Evolutionary conservation across 139 green algal genomes (phyloP).

Genomic region (Tetradesmus obliquus): DNA sequence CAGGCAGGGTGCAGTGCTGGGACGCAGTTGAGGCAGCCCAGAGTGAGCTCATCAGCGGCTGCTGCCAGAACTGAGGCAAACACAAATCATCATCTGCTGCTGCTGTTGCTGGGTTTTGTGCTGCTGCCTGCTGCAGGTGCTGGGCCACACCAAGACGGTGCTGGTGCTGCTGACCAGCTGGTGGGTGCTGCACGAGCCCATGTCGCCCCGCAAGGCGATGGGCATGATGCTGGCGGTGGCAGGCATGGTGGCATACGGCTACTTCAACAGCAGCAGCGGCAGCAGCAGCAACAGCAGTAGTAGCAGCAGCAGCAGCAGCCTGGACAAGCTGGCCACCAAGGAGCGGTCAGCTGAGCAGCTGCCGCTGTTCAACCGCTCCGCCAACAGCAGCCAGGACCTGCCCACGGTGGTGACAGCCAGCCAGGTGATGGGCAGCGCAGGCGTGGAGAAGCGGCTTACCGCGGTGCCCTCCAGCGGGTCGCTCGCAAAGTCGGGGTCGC

Average conservation of each 20-base stretch:
- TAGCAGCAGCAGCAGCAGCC: neutral
- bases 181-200: constrained; percentile 79
- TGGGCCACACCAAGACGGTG: constrained; percentile 90
- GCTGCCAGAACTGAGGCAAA: neutral
- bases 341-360: neutral
- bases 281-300: neutral
- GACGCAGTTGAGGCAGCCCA: neutral
- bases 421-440: neutral
- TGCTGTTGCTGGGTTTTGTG: neutral
- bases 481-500: neutral
- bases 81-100: too few species aligned
- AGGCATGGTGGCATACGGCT: constrained; percentile 87
- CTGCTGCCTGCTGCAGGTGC: constrained; percentile 67
- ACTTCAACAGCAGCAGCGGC: constrained; percentile 47
- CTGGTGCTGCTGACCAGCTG: constrained; percentile 83
- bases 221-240: constrained; percentile 83
- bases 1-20: neutral
- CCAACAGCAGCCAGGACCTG: constrained; percentile 25
- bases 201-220: constrained; percentile 68
- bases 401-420: neutral
- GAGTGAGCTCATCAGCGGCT: neutral
- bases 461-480: neutral
- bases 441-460: constrained; percentile 18
- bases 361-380: neutral
- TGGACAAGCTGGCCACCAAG: neutral